Conservation (phyloP, 345 rosid species). For the Sisymbrium irio region DNA sequence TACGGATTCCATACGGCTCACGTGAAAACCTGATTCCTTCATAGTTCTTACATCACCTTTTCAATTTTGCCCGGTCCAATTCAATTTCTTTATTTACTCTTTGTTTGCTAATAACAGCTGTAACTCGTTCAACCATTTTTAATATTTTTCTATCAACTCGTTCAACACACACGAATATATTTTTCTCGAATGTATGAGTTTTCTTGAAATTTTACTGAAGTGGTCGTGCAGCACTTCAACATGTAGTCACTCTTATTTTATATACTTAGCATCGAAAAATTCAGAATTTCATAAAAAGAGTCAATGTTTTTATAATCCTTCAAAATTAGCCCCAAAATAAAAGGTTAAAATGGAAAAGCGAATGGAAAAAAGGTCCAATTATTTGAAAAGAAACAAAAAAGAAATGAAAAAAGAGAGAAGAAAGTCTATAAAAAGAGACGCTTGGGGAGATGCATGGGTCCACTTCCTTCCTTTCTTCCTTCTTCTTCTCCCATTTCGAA, state of each 20-base stretch:
- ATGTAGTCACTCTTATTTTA: too few relatives aligned
- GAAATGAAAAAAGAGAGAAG: neutral
- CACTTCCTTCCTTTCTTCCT: constrained; percentile 1
- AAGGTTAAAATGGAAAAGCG: neutral
- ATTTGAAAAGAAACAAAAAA: neutral
- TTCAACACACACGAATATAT: neutral
- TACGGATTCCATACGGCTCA: constrained; percentile 29
- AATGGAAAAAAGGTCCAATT: neutral
- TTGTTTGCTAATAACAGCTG: neutral
- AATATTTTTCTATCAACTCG: neutral
- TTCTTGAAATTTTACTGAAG: neutral
- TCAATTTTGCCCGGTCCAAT: constrained; percentile 17
- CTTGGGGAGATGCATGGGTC: constrained; percentile 17
- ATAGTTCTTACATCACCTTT: constrained; percentile 16
- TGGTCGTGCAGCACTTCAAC: neutral
- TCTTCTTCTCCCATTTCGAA: neutral
- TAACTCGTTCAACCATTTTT: neutral
- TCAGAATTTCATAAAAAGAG: neutral
- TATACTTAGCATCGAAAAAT: neutral
- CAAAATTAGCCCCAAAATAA: neutral
- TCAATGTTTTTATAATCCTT: too few relatives aligned
- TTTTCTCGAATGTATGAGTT: neutral
- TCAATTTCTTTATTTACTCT: neutral
- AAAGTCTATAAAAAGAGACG: constrained; percentile 21
- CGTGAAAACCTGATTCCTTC: constrained; percentile 25